Conservation (phyloP, 2,329 filamentous ascomycete genomes). For the Phyllachora maydis region DNA sequence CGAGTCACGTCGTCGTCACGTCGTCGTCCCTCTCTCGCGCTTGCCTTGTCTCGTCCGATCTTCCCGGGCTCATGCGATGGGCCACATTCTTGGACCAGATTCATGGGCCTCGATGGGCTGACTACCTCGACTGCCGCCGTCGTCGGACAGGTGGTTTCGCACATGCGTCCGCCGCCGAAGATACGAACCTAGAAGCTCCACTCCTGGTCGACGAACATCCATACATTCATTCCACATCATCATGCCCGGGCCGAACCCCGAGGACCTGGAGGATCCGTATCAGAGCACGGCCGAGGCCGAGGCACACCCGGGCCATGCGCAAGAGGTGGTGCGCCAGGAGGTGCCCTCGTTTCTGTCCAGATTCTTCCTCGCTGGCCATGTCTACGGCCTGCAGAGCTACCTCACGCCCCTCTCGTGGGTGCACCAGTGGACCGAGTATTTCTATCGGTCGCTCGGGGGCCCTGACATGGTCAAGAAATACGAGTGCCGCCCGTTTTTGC, state of each 20-base stretch:
- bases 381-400: constrained; percentile 9
- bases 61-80: too few relatives aligned
- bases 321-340: constrained; percentile 1
- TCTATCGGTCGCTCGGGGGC: constrained; percentile 7
- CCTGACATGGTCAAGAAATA: constrained; percentile 15
- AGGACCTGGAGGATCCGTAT: too few relatives aligned
- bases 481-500: constrained; percentile 11
- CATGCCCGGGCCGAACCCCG: too few relatives aligned
- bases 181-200: constrained; percentile 1
- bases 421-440: constrained; percentile 9
- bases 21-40: not conserved
- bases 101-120: too few relatives aligned
- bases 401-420: constrained; percentile 5
- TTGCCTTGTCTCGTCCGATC: not conserved
- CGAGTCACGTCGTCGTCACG: not conserved
- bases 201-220: too few relatives aligned
- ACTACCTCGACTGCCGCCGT: not conserved
- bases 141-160: constrained; percentile 1
- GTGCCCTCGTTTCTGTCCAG: constrained; percentile 6
- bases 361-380: constrained; percentile 6
- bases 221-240: too few relatives aligned
- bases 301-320: not conserved
- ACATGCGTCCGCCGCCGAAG: constrained; percentile 1
- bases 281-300: too few relatives aligned
- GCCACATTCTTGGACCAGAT: too few relatives aligned